Base-by-base conservation (phyloP, 306 rosid species). In the Rosa rugosa region DNA sequence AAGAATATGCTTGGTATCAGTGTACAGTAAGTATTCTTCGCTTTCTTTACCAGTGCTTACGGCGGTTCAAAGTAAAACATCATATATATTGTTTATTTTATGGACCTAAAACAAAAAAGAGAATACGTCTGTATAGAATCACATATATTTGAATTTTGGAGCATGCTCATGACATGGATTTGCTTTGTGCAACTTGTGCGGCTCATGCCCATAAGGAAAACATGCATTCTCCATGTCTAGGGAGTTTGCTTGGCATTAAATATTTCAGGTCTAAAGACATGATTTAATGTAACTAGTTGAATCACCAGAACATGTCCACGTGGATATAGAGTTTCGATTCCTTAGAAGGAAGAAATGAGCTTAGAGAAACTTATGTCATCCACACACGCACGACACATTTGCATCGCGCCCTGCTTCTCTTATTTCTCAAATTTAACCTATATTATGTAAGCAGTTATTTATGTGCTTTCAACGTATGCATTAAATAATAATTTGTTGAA, bases 1-100 rank as follows among this genome's bases (percentile, higher is more conserved):
- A 95, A 83, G 91, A 91, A 81, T 91, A 87, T 84, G 99, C 96
- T 11, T 95, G 99, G 99, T 95, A 95, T 73, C 99, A 95, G 85
- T 95, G 98, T 50, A 91, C 98, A 53, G 99, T 95, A 86, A 90
- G 95, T 69, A 22, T 73, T 74, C 18, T 68, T 82, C 49, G 20
- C 41, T 81, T 50, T 77, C 71, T 76, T 72, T 67, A 44, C 77
- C 73, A 36, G 5, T 49, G 34, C 13, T 22, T 69, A 71, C 11
- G 12, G 11, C 11, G 12, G 11, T 73, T 83, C 78, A 40, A 79
- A 71, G 40, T 41, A 77, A 49, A 22, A 38, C 36, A 51, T 54
- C 47, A 25, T 5, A 20, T n/a, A 51, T 67, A 16, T 75, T 62
- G 17, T 38, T 22, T 41, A 8, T 41, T 69, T 34, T 41, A 49